Evolutionary conservation across 1,284 basidiomycete genomes (phyloP), one percentile per base, ranked within the genome.

Genomic region (Uromyces viciae-fabae): DNA sequence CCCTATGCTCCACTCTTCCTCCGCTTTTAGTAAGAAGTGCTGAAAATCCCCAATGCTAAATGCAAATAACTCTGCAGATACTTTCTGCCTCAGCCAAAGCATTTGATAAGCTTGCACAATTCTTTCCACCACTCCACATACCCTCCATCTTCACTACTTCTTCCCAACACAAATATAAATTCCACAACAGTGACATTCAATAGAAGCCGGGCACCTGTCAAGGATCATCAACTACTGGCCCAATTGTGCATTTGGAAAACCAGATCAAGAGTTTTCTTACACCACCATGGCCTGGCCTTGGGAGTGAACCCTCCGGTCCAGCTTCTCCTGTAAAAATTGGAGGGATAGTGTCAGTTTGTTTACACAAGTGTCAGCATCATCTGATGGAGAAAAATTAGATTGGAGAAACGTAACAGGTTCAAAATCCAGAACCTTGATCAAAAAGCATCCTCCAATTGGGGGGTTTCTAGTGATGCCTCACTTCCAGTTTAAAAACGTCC

Each of bases 281-380:
- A 43, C 71, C 71, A 74, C 71, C 71, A 74, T 17, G 28, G 7
- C 38, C 56, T 74, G 5, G n/a, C 46, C 52, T 56, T 54, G 46
- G 4, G 71, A 49, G 1, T 19, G 25, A 3, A 74, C 71, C 36
- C 25, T 54, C 15, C 19, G 25, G 2, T 49, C 71, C 3, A 60
- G 3, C 3, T 3, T 9, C 2, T 60, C 56, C 56, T 60, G 56
- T 14, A 28, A 14, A 4, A 5, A 4, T 28, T 60, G 28, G 14
- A 60, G 2, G n/a, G 11, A 36, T 22, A 19, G 2, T 11, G 38
- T 68, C 42, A 40, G n/a, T 19, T 22, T 7, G 4, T 40, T 5
- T 14, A 25, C 42, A 2, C 38, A n/a, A 3, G 2, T 40, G 19
- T 7, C n/a, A 3, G 28, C 31, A n/a, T 25, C 17, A 3, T 60